Percentiles rank a stretch among this genome's conserved stretches.
phyloP scores from a whole-genome alignment of 2,329 filamentous ascomycete genomes.

The Tympanopsis confertula region DNA sequence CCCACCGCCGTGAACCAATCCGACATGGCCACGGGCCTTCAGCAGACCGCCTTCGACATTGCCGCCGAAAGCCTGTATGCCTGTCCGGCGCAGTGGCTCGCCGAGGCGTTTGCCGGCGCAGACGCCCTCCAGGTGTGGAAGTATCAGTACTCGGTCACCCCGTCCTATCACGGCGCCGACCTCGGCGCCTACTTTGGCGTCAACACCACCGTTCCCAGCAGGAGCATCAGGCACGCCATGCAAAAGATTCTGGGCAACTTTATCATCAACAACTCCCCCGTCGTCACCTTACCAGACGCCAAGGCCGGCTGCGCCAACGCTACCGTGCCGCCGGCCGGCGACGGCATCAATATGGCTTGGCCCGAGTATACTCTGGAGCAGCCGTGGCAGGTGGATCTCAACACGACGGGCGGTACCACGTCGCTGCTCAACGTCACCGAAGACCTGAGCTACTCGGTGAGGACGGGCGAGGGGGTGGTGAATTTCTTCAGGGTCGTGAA shows the following conservation, averaged over 20 bases:
- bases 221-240: constrained; percentile 22
- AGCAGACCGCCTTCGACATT: constrained; percentile 39
- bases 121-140: constrained; percentile 25
- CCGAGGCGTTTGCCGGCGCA: constrained; percentile 27
- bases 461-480: constrained; percentile 1
- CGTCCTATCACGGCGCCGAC: constrained; percentile 25
- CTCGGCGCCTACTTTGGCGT: constrained; percentile 20
- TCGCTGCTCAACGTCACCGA: constrained; percentile 2
- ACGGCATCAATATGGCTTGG: constrained; percentile 17
- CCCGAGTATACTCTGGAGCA: constrained; percentile 16
- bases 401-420: constrained; percentile 28
- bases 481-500: constrained; percentile 10
- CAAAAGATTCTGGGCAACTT: constrained; percentile 34
- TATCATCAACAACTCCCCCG: constrained; percentile 25
- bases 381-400: constrained; percentile 29
- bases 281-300: constrained; percentile 14
- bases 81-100: constrained; percentile 44
- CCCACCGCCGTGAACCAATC: constrained; percentile 37
- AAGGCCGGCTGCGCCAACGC: constrained; percentile 14
- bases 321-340: constrained; percentile 15
- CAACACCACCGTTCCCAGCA: constrained; percentile 11
- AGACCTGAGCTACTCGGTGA: constrained; percentile 2
- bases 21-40: constrained; percentile 35
- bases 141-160: constrained; percentile 34
- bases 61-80: constrained; percentile 42